Evolutionary conservation across 2,329 filamentous ascomycete genomes (phyloP), one percentile per base, ranked within the genome.

Genomic region (Eutypella sp.): DNA sequence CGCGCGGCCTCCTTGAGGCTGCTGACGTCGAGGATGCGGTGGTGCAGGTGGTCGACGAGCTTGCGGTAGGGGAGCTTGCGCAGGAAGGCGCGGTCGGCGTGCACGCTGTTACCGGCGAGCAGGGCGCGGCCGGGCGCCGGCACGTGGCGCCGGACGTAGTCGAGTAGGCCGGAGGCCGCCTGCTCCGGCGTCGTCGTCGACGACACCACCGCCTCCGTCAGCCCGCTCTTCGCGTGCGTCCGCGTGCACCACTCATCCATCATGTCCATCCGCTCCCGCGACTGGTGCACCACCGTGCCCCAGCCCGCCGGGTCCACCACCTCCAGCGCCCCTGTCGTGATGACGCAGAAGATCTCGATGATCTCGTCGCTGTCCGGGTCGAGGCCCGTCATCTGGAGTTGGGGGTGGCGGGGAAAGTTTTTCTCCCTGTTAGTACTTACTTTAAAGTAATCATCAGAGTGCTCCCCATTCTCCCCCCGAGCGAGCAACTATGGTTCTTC

Each of bases 351-450:
- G 47, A 97, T 86, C 59, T 95, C 90, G 61, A 97, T 82, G 60
- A 97, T 93, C 46, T 84, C 83, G 62, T 97, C 92, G 25, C 73
- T 81, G 48, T 87, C 79, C 2, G 84, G 76, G 65, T 96, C 76
- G 7, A 95, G 78, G 19, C 89, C 89, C 25, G 89, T 97, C 93
- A 99, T 99, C 89, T 95, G 55, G 37, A n/a, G n/a, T n/a, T n/a
- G n/a, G n/a, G n/a, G n/a, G n/a, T n/a, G n/a, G n/a, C n/a, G n/a
- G n/a, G n/a, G n/a, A n/a, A n/a, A n/a, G n/a, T n/a, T n/a, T n/a
- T n/a, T n/a, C n/a, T n/a, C n/a, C n/a, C n/a, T n/a, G n/a, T n/a
- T n/a, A n/a, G n/a, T n/a, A n/a, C n/a, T n/a, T n/a, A n/a, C n/a
- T n/a, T n/a, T n/a, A n/a, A n/a, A n/a, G n/a, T n/a, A n/a, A n/a